These are phyloP conservation scores for Garcia nutans DNA, from an alignment of 345 rosid genomes.

Conservation along the genomic window DNA sequence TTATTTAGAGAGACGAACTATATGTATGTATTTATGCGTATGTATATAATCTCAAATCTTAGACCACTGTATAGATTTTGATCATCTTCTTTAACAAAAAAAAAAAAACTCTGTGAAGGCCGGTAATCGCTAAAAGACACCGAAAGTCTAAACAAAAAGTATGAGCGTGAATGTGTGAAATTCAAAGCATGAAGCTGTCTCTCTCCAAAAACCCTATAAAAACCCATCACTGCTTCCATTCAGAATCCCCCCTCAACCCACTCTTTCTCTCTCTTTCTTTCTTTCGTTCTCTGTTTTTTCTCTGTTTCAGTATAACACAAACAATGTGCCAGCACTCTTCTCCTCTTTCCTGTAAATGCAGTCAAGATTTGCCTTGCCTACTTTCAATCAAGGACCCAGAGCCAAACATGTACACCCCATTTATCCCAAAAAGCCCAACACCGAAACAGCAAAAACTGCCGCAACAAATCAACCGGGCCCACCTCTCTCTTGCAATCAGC, in stretches of 20 bases:
- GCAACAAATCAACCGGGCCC: constrained; percentile 16
- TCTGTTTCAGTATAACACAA: background rate
- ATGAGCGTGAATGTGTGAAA: background rate
- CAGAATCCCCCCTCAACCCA: background rate
- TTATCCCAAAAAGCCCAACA: constrained; percentile 14
- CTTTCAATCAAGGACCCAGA: constrained; percentile 11
- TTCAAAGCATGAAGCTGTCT: background rate
- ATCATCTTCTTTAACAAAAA: background rate
- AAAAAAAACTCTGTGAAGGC: background rate
- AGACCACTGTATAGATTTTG: background rate
- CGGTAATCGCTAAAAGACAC: background rate
- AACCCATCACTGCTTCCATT: background rate
- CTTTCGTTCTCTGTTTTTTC: background rate
- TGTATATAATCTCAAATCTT: background rate
- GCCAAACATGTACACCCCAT: constrained; percentile 4
- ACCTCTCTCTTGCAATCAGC: constrained; percentile 29
- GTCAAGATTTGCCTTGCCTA: background rate
- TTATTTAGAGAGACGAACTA: background rate
- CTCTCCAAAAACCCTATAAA: constrained; percentile 14
- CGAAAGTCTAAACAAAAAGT: background rate
- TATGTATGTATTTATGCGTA: no score
- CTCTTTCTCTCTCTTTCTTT: background rate
- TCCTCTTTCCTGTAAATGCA: constrained; percentile 11
- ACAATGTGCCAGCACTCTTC: constrained; percentile 19
- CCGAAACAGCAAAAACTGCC: background rate